Evolutionary conservation across 768 basidiomycete genomes (phyloP), one percentile per base, ranked within the genome.

Genomic region (Coprinellus aureogranulatus): DNA sequence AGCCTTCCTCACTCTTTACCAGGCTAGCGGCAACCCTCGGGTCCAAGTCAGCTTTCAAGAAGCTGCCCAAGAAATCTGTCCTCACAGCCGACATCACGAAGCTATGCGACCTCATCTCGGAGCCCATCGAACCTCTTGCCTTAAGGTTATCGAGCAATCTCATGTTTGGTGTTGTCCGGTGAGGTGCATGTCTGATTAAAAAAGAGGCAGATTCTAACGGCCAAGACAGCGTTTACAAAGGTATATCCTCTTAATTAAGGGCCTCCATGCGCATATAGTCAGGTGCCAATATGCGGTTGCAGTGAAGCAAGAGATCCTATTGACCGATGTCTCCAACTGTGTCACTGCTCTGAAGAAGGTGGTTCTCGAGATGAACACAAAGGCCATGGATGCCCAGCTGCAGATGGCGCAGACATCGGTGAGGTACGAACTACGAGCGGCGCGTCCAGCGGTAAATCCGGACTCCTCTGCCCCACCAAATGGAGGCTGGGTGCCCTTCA

Each of bases 1-100:
- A n/a, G 11, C 28, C 30, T n/a, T 11, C n/a, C 46, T 53, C n/a
- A 28, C 34, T 25, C 31, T 47, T 39, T 22, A 54, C 28, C 58
- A 96, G 94, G 94, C 84, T 96, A 23, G 92, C 92, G 8, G 93
- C 94, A 1, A 96, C 94, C 1, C 77, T 95, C 23, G 94, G 94
- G 41, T 87, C 92, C 8, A 89, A 87, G 72, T 89, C 90, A n/a
- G 82, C 85, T 14, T 90, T 93, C 72, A 91, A 84, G 66, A 93
- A 88, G 65, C 75, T 96, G 3, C 88, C 92, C 2, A 88, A 84
- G 69, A 85, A 87, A 61, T 90, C 90, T 54, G 87, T 95, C n/a
- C 75, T 92, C 63, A 86, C 84, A 2, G 91, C 92, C 34, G 88
- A 96, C 69, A 92, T 96, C 46, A 70, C 84, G 31, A 82, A 89